phyloP scores from a whole-genome alignment of 768 basidiomycete genomes.

The Auriculariales sp. region DNA sequence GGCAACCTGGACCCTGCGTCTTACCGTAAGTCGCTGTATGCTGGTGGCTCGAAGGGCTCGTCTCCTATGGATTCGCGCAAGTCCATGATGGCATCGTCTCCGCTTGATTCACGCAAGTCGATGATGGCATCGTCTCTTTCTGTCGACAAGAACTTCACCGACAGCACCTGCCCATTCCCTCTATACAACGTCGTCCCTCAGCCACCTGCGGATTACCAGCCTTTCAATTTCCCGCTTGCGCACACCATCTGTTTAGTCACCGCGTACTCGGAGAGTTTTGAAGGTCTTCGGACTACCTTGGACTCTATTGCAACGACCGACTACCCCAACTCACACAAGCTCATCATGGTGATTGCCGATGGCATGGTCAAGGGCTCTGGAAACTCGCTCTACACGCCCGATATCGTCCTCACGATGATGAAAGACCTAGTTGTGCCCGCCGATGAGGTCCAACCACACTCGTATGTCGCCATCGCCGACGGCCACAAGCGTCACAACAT shows the following conservation, averaged over 20 bases:
- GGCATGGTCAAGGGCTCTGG: conserved; percentile 97
- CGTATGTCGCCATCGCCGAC: conserved; percentile 96
- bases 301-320: conserved; percentile 97
- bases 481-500: conserved; percentile 99
- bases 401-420: conserved; percentile 95
- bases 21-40: conserved; percentile 65
- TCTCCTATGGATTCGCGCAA: conserved; percentile 39
- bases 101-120: conserved; percentile 21
- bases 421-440: conserved; percentile 74
- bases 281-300: conserved; percentile 92
- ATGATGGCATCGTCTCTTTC: conserved; percentile 6
- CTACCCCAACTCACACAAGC: conserved; percentile 94
- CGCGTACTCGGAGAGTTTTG: conserved; percentile 93
- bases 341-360: conserved; percentile 91
- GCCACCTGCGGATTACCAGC: conserved; percentile 80
- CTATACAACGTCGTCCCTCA: conserved; percentile 82
- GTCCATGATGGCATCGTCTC: too few species aligned
- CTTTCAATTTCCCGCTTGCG: conserved; percentile 88
- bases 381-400: conserved; percentile 78
- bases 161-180: conserved; percentile 85
- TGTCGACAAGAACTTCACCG: conserved; percentile 24
- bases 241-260: conserved; percentile 95
- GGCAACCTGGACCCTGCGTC: conserved; percentile 23
- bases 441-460: conserved; percentile 81
- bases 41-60: conserved; percentile 24